Conservation (phyloP, 2,329 filamentous ascomycete genomes). For the Aspergillus melleus region DNA sequence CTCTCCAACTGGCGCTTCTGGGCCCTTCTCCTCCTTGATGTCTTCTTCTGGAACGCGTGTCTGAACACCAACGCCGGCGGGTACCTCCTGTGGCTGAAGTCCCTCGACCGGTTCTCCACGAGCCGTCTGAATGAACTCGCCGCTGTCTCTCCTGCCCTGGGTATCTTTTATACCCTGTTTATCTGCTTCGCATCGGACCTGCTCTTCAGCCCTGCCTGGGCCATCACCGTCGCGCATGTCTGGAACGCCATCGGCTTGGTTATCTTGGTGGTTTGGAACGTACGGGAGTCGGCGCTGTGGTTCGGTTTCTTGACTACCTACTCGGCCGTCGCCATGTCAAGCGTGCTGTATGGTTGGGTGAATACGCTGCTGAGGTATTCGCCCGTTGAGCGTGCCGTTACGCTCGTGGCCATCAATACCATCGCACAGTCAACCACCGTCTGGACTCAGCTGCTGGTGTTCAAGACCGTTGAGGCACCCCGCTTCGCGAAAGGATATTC, state of each 20-base stretch:
- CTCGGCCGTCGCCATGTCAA: conserved; percentile 53
- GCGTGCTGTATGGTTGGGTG: conserved; percentile 58
- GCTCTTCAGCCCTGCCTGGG: conserved; percentile 54
- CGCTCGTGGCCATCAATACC: conserved; percentile 53
- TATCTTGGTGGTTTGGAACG: conserved; percentile 58
- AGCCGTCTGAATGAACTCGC: conserved; percentile 54
- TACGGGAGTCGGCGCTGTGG: conserved; percentile 56
- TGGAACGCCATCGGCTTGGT: conserved; percentile 56
- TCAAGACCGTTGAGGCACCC: conserved; percentile 48
- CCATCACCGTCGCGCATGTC: conserved; percentile 52
- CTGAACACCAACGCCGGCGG: conserved; percentile 51
- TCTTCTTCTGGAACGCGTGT: conserved; percentile 59
- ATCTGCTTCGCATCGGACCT: conserved; percentile 58
- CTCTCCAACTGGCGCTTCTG: conserved; percentile 51
- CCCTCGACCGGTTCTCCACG: conserved; percentile 49
- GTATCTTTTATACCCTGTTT: conserved; percentile 57
- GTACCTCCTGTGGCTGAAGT: conserved; percentile 61
- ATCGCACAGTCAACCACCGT: conserved; percentile 57
- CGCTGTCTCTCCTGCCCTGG: conserved; percentile 54
- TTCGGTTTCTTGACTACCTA: conserved; percentile 55
- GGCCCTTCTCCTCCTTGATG: conserved; percentile 51
- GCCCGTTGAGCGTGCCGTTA: conserved; percentile 49
- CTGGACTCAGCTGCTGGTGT: conserved; percentile 57
- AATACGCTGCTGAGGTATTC: conserved; percentile 49
- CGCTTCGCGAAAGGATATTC: conserved; percentile 46